These are phyloP conservation scores for Claviceps fusiformis DNA, from an alignment of 2,329 filamentous ascomycete genomes.

Conservation along the genomic window DNA sequence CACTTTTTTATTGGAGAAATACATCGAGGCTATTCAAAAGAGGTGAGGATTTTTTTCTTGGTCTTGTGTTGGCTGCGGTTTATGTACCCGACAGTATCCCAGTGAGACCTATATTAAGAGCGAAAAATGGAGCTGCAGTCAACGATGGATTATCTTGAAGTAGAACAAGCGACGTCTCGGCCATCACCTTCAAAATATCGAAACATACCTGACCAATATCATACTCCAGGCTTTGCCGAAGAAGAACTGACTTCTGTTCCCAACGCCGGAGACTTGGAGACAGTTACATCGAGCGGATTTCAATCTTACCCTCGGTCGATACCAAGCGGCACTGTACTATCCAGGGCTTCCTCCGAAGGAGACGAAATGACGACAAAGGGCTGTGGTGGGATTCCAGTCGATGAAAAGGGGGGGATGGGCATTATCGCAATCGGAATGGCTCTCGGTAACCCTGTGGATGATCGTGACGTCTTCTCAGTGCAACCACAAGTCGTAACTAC, in stretches of 20 bases:
- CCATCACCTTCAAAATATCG: neutral
- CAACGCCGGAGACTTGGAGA: neutral
- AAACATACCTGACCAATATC: neutral
- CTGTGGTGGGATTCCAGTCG: conserved; percentile 9
- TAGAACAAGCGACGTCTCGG: neutral
- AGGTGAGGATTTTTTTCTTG: neutral
- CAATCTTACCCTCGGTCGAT: neutral
- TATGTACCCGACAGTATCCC: neutral
- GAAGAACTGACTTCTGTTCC: neutral
- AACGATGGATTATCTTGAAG: neutral
- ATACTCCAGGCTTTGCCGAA: neutral
- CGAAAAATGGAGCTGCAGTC: neutral
- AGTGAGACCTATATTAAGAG: neutral
- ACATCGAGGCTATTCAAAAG: neutral
- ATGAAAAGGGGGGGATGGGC: conserved; percentile 16
- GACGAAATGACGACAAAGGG: neutral
- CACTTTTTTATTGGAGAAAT: neutral
- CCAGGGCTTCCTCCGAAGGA: conserved; percentile 25
- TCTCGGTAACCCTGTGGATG: conserved; percentile 51
- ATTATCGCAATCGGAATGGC: conserved; percentile 56
- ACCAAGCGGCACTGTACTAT: conserved; percentile 1
- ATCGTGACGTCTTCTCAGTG: conserved; percentile 16
- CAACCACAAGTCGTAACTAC: conserved; percentile 14
- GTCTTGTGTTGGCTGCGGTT: neutral
- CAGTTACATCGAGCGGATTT: neutral